phyloP scores from a whole-genome alignment of 805 yeast genomes.

The Teunomyces atbi region DNA sequence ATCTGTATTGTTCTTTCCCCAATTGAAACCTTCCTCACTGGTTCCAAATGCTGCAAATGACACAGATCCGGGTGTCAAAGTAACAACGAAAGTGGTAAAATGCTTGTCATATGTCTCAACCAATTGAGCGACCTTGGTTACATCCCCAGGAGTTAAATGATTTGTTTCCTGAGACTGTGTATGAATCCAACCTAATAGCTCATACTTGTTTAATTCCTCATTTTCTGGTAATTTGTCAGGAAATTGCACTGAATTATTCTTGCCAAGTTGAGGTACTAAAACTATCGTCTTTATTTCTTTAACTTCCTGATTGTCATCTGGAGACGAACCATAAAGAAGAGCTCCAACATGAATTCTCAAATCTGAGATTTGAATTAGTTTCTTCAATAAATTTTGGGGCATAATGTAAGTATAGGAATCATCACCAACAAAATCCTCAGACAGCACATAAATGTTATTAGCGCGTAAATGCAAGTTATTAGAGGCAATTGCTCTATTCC shows the following conservation, averaged over 20 bases:
- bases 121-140: constrained; percentile 54
- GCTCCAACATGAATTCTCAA: constrained; percentile 81
- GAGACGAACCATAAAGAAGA: constrained; percentile 74
- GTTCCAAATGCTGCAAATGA: constrained; percentile 67
- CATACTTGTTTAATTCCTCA: constrained; percentile 45
- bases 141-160: constrained; percentile 67
- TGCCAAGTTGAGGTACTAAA: constrained; percentile 86
- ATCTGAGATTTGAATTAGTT: constrained; percentile 79
- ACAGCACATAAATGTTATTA: constrained; percentile 65
- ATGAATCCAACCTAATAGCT: constrained; percentile 93
- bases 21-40: constrained; percentile 62
- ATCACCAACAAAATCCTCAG: constrained; percentile 51
- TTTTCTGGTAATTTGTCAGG: constrained; percentile 47
- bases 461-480: constrained; percentile 70
- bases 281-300: constrained; percentile 77
- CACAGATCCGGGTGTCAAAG: constrained; percentile 82
- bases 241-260: constrained; percentile 60
- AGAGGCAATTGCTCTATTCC: constrained; percentile 79
- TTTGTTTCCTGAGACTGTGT: constrained; percentile 70
- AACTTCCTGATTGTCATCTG: constrained; percentile 65
- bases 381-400: constrained; percentile 77
- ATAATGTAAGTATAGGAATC: constrained; percentile 66
- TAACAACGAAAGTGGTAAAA: constrained; percentile 59
- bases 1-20: constrained; percentile 73
- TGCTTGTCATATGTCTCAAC: constrained; percentile 33